Evolutionary conservation across 2,329 filamentous ascomycete genomes (phyloP).

Genomic region (Trichoderma simmonsii): DNA sequence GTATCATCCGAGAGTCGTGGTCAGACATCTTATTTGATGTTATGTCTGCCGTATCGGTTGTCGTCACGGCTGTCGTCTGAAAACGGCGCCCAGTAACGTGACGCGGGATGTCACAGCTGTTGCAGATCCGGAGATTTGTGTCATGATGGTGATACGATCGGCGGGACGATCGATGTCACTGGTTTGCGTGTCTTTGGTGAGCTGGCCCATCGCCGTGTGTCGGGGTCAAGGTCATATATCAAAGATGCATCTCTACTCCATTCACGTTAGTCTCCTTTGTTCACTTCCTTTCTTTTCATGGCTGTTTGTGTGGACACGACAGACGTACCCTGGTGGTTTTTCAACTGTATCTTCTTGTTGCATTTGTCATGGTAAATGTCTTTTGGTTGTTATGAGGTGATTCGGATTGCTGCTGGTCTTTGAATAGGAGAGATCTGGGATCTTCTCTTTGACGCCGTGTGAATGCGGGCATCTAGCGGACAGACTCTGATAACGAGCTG

Average conservation of each 20-base stretch:
- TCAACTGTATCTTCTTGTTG: not conserved
- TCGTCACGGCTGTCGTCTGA: not conserved
- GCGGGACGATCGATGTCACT: not conserved
- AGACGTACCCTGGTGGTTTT: not conserved
- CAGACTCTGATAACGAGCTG: not conserved
- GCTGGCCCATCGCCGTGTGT: not conserved
- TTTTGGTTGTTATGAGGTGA: not conserved
- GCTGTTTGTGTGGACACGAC: not conserved
- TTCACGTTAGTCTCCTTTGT: not conserved
- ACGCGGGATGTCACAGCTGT: not conserved
- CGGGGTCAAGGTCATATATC: not conserved
- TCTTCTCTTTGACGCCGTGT: not conserved
- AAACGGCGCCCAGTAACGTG: not conserved
- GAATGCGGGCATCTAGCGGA: not conserved
- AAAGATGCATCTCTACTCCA: not conserved
- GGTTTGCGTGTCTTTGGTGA: not conserved
- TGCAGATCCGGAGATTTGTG: slow-evolving; percentile 2
- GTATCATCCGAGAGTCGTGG: not conserved
- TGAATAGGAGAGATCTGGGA: not conserved
- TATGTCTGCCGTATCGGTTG: not conserved
- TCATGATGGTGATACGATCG: not conserved
- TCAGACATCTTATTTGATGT: not conserved
- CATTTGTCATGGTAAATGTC: not conserved
- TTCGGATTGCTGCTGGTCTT: not conserved
- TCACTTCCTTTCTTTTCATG: not conserved